phyloP scores from a whole-genome alignment of 352 stramenopile genomes.

The Pythium sukuiense region DNA sequence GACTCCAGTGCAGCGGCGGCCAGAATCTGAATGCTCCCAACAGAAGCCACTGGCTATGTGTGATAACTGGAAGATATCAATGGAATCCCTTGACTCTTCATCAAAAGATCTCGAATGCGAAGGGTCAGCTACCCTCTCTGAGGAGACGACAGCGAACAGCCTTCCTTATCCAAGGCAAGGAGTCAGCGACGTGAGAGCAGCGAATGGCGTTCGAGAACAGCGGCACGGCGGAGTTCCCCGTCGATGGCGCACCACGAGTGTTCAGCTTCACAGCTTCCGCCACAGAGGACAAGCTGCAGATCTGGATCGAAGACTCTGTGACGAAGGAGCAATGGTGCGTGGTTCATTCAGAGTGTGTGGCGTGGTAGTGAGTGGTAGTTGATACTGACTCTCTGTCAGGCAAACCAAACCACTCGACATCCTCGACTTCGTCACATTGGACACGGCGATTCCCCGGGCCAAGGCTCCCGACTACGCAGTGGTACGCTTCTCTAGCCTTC shows the following conservation, averaged over 20 bases:
- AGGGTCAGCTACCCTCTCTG: too few species aligned
- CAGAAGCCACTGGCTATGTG: too few species aligned
- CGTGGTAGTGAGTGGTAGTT: not conserved
- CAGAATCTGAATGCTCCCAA: too few species aligned
- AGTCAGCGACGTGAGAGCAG: too few species aligned
- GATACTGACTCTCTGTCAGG: not conserved
- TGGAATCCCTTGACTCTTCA: too few species aligned
- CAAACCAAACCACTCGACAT: not conserved
- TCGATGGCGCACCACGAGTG: not conserved
- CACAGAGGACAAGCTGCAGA: not conserved
- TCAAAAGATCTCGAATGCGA: too few species aligned
- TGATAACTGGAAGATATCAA: too few species aligned
- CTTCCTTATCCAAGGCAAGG: too few species aligned
- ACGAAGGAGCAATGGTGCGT: slow-evolving; percentile 2
- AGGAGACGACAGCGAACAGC: too few species aligned
- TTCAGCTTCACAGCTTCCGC: slow-evolving; percentile 1
- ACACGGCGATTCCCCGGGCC: not conserved
- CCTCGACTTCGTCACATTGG: not conserved
- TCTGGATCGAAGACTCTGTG: slow-evolving; percentile 6
- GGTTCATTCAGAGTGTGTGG: not conserved
- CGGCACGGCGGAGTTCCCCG: not conserved
- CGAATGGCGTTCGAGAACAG: not conserved
- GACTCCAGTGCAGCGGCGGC: too few species aligned
- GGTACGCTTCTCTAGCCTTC: too few species aligned
- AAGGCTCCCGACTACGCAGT: not conserved